A percentile compares a stretch with the other conserved stretches of the same genome.
phyloP scores from a whole-genome alignment of 1,284 basidiomycete species.

The Mycena citricolor region DNA sequence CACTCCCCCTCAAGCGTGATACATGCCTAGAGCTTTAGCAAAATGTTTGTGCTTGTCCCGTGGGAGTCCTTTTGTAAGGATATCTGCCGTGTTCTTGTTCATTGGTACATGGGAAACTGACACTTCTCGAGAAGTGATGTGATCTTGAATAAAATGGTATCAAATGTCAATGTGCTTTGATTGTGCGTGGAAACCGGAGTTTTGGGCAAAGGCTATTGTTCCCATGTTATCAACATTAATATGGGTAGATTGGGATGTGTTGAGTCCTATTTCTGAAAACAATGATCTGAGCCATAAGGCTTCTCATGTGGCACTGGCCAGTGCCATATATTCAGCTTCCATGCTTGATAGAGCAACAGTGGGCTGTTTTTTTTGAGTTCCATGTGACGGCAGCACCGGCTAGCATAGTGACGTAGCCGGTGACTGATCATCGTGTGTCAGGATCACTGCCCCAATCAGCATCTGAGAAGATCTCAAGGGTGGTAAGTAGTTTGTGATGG shows the following conservation, averaged over 20 bases:
- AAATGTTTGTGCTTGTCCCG: no score
- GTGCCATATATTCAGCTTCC: constrained; percentile 25
- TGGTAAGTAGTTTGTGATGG: constrained; percentile 19
- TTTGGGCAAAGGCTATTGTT: constrained; percentile 27
- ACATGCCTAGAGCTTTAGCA: no score
- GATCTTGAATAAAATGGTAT: constrained; percentile 32
- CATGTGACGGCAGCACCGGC: constrained; percentile 35
- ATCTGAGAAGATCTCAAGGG: constrained; percentile 25
- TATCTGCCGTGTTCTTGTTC: constrained; percentile 17
- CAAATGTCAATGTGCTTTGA: constrained; percentile 36
- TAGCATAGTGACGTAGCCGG: constrained; percentile 31
- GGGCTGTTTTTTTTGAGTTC: constrained; percentile 28
- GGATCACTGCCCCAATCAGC: constrained; percentile 30
- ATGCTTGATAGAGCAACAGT: constrained; percentile 19
- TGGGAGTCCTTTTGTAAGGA: no score
- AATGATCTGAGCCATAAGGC: constrained; percentile 18
- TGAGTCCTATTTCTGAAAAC: constrained; percentile 11
- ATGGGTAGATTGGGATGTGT: constrained; percentile 2
- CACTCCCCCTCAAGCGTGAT: no score
- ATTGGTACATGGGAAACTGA: constrained; percentile 6
- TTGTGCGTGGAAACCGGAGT: constrained; percentile 22
- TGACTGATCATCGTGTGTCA: constrained; percentile 28
- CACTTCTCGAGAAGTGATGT: constrained; percentile 6
- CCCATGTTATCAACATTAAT: constrained; percentile 30
- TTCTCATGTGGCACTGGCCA: constrained; percentile 16